Conservation (phyloP, 371 early-diverging fungal genomes). For the Apophysomyces trapeziformis region DNA sequence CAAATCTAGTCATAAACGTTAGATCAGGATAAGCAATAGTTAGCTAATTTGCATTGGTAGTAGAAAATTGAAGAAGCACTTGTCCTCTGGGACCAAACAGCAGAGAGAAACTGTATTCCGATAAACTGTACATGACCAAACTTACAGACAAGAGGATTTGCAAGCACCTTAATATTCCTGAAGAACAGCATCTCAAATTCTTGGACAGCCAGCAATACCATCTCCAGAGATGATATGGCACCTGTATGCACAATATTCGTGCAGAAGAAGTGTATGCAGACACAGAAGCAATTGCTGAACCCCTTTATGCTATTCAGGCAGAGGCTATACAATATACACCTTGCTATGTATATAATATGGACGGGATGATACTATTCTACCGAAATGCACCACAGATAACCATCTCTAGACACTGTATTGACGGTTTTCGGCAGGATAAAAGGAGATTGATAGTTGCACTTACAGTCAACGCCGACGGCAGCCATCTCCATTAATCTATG, state of each 20-base stretch:
- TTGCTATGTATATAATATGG: slow-evolving; percentile 2
- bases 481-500: neutral
- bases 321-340: neutral
- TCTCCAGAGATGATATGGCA: neutral
- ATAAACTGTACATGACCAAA: neutral
- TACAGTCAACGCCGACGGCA: slow-evolving; percentile 11
- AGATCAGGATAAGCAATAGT: neutral
- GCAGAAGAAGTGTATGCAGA: neutral
- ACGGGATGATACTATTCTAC: neutral
- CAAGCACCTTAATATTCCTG: neutral
- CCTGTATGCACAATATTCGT: neutral
- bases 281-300: neutral
- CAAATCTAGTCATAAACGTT: neutral
- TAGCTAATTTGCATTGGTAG: neutral
- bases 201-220: slow-evolving; percentile 2
- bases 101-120: neutral
- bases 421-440: neutral
- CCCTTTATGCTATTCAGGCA: no score
- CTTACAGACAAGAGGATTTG: neutral
- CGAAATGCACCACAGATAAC: slow-evolving; percentile 4
- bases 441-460: slow-evolving; percentile 2
- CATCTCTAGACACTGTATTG: neutral
- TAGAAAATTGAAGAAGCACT: slow-evolving; percentile 6
- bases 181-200: neutral
- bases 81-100: slow-evolving; percentile 1